phyloP scores from a whole-genome alignment of 495 filamentous ascomycete genomes.

The Amniculicola lignicola region DNA sequence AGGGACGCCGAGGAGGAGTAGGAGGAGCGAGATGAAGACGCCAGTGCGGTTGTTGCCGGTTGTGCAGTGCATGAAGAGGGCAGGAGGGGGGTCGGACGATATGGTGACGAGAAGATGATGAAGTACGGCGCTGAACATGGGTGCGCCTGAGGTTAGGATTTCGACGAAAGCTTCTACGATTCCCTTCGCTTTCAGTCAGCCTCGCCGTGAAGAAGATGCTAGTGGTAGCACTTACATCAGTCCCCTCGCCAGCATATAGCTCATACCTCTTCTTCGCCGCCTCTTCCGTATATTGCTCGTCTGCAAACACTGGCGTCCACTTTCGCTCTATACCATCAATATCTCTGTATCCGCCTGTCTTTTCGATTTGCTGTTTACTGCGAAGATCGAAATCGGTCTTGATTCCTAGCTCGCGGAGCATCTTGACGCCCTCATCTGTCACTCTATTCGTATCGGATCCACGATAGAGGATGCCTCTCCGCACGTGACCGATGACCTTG shows the following conservation, averaged over 20 bases:
- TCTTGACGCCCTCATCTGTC: neutral
- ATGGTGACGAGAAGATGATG: neutral
- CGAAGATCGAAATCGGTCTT: conserved; percentile 31
- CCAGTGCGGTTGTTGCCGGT: conserved; percentile 33
- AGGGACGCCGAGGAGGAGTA: conserved; percentile 19
- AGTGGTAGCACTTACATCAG: conserved; percentile 7
- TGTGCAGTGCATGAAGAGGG: conserved; percentile 29
- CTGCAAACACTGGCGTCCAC: conserved; percentile 29
- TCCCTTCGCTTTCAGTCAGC: conserved; percentile 4
- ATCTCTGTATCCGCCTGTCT: conserved; percentile 22
- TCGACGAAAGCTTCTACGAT: conserved; percentile 30
- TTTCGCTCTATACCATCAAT: conserved; percentile 18
- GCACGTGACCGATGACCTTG: conserved; percentile 4
- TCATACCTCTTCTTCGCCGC: conserved; percentile 25
- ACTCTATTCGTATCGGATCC: conserved; percentile 25
- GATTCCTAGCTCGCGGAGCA: conserved; percentile 16
- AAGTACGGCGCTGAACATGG: conserved; percentile 13
- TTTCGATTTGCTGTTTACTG: conserved; percentile 23
- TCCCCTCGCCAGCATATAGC: conserved; percentile 27
- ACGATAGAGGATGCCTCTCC: conserved; percentile 27
- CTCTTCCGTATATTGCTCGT: conserved; percentile 27
- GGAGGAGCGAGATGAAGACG: conserved; percentile 22
- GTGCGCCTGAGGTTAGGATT: conserved; percentile 21
- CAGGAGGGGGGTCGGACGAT: neutral
- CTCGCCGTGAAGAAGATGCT: neutral